Evolutionary conservation across 2,329 filamentous ascomycete genomes (phyloP), one percentile per base, ranked within the genome.

Genomic region (Penicillium sp.): DNA sequence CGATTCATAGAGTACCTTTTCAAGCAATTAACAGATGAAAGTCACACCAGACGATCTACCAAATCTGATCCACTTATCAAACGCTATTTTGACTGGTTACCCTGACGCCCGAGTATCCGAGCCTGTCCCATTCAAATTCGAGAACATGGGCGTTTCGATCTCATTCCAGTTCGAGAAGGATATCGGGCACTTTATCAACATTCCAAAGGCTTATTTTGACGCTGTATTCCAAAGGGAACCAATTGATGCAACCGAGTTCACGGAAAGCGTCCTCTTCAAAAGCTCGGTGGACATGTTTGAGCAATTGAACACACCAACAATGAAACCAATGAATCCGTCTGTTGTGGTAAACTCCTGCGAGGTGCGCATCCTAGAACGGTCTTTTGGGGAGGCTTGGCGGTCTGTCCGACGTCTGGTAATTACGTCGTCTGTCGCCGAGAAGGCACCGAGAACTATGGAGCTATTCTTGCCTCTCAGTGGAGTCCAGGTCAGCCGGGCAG

Each of bases 141-240:
- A 58, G 3, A 44, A 58, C 0, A 63, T 56, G 19, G 65, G 58
- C 23, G 48, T 70, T 23, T 65, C 63, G 0, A 55, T 71, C 11
- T 66, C 62, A 0, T 71, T 71, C 26, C 67, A 67, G 8, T 66
- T 67, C 43, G 47, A 62, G n/a, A 45, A 52, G 7, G 66, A 70
- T 38, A 42, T 70, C 4, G 48, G 57, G 11, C 56, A 65, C 9
- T 68, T 70, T n/a, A 67, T 69, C 54, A 63, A 61, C 16, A 65
- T 70, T 14, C 68, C 68, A 0, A 68, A 61, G 23, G 49, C 58
- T 16, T 71, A 70, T 43, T 71, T 70, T 29, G 62, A 70, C 13
- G 66, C 67, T 1, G 67, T 71, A 11, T 61, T 57, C 51, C 60
- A 61, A 23, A 62, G 68, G 48, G 64, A 70, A 39, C 68, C 68